Conservation (phyloP, 2,329 filamentous ascomycete genomes). For the Trichoderma sp. region DNA sequence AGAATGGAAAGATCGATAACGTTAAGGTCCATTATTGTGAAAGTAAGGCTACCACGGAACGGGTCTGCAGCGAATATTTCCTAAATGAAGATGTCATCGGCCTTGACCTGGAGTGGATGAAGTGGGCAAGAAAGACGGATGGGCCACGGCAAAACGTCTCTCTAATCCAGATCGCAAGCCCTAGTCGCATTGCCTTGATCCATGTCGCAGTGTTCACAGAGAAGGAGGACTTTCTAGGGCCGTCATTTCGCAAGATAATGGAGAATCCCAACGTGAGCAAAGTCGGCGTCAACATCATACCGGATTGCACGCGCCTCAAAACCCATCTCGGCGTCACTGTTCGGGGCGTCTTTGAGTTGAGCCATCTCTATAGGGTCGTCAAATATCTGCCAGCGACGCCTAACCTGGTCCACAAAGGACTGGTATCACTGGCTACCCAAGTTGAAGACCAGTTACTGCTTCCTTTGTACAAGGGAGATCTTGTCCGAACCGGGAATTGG, state of each 20-base stretch:
- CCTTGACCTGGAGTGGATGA: conserved; percentile 86
- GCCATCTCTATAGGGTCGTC: conserved; percentile 77
- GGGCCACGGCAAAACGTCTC: conserved; percentile 70
- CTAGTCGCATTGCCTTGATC: conserved; percentile 76
- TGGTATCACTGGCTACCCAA: conserved; percentile 68
- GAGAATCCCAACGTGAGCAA: conserved; percentile 71
- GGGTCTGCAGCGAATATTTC: conserved; percentile 65
- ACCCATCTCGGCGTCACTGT: conserved; percentile 66
- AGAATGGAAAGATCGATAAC: conserved; percentile 47
- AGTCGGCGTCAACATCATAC: conserved; percentile 73
- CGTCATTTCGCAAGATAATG: conserved; percentile 70
- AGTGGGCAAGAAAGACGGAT: conserved; percentile 46
- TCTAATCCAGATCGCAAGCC: conserved; percentile 78
- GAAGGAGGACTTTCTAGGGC: conserved; percentile 63
- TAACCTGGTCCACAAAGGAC: conserved; percentile 62
- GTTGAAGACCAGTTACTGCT: conserved; percentile 70
- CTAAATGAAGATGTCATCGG: conserved; percentile 70
- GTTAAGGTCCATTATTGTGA: conserved; percentile 79
- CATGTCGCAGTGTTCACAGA: conserved; percentile 68
- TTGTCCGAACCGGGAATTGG: conserved; percentile 78
- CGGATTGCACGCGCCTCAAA: conserved; percentile 67
- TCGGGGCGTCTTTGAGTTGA: conserved; percentile 75
- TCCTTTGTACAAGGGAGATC: conserved; percentile 71
- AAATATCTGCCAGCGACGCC: conserved; percentile 60
- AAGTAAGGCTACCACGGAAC: conserved; percentile 66